Evolutionary conservation across 176 grass and related monocot species (phyloP).

Genomic region (Raddia guianensis): DNA sequence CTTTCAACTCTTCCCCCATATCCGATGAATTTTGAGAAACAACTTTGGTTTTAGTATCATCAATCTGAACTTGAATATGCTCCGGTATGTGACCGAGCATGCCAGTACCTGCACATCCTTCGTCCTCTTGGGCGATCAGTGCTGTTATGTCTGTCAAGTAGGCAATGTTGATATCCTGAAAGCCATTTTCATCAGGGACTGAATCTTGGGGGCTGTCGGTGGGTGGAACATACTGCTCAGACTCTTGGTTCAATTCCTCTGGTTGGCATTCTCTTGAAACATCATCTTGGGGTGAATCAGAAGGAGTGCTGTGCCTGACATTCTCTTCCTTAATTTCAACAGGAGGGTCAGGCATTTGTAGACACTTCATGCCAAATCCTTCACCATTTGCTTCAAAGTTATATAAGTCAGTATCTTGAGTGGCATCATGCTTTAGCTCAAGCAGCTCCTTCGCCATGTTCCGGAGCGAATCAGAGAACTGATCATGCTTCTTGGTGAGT

Average conservation of each 20-base stretch:
- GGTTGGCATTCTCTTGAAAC: conserved; percentile 37
- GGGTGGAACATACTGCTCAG: conserved; percentile 33
- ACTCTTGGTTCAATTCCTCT: conserved; percentile 48
- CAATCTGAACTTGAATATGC: conserved; percentile 27
- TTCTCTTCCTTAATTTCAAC: conserved; percentile 34
- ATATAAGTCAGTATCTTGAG: conserved; percentile 51
- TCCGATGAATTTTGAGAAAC: conserved; percentile 38
- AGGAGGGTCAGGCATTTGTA: conserved; percentile 35
- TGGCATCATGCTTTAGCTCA: conserved; percentile 69
- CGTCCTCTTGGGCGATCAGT: conserved; percentile 35
- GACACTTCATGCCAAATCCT: conserved; percentile 42
- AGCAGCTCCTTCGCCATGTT: conserved; percentile 68
- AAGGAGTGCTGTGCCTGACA: conserved; percentile 31
- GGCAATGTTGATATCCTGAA: conserved; percentile 38
- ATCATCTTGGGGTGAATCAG: conserved; percentile 48
- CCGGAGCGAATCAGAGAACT: conserved; percentile 67
- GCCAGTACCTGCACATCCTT: conserved; percentile 17
- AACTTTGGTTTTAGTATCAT: conserved; percentile 24
- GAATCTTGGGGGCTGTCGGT: conserved; percentile 51
- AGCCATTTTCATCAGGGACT: conserved; percentile 42
- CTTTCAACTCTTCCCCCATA: conserved; percentile 41
- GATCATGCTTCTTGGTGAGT: conserved; percentile 55
- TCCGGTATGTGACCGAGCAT: conserved; percentile 12
- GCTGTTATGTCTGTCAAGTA: conserved; percentile 32
- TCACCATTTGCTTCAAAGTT: conserved; percentile 55